Base-by-base conservation (phyloP, 2,329 filamentous ascomycete genomes). In the Clarireedia paspali region DNA sequence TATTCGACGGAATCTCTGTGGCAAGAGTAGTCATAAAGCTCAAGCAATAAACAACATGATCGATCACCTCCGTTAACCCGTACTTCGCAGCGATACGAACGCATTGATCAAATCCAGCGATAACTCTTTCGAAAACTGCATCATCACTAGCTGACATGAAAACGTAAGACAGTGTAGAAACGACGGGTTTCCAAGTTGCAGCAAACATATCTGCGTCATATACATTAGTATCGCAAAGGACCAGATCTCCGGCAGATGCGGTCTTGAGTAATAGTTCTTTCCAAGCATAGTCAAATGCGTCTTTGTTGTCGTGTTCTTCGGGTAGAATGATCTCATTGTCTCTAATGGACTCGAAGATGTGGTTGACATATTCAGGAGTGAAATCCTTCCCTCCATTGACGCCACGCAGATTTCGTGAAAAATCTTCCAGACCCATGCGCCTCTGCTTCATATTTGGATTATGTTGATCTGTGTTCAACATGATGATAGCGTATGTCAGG, bases 111-210 rank as follows among this genome's bases (percentile, higher is more conserved):
- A 99, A 99, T 1, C 94, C 94, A 48, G 89, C 89, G 27, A 97
- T 90, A 17, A 99, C 88, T 58, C 94, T 84, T 38, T 89, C 89
- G 69, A 96, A 99, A 3, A 99, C 94, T 0, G 92, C 83, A 70
- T 99, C 94, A 67, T 99, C 95, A 0, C 91, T 95, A 15, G 95
- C 95, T 38, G 92, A 97, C 87, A 97, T 95, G 75, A 99, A 99
- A 3, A 99, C 94, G 68, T 97, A 99, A 12, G 94, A 95, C 54
- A 99, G 76, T 0, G 95, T 97, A 3, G 94, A 91, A 39, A 99
- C 81, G 50, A 99, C 91, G 0, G 95, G 92, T 68, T 84, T 91
- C 94, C 95, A 99, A 0, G 91, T 96, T 23, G 91, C 88, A 56
- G 88, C 85, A 70, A 99, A 99, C 89, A 99, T 96, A 68, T 99